Evolutionary conservation across 805 yeast genomes (phyloP).

Genomic region (Kuraishia floccosa): DNA sequence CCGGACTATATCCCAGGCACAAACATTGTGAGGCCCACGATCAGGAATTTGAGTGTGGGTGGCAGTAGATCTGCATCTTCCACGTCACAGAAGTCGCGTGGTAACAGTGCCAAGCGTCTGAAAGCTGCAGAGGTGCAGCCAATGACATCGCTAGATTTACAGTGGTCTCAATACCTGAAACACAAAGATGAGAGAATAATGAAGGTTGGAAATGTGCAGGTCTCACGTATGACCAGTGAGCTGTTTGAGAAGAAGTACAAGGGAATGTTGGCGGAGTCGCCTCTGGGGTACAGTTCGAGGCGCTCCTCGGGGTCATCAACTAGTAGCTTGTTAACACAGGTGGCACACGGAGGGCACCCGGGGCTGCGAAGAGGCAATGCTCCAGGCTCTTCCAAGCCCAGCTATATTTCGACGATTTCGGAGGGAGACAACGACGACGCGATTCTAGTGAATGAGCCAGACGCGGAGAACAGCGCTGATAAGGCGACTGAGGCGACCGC

Average conservation of each 20-base stretch:
- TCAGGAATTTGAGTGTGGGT: too few relatives aligned
- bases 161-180: conserved; percentile 44
- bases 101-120: too few relatives aligned
- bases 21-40: conserved; percentile 43
- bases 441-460: conserved; percentile 11
- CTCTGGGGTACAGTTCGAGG: conserved; percentile 36
- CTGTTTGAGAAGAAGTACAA: conserved; percentile 42
- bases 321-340: conserved; percentile 25
- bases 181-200: conserved; percentile 51
- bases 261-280: conserved; percentile 49
- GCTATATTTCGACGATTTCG: conserved; percentile 3
- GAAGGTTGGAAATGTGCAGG: conserved; percentile 42
- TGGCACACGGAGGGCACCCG: conserved; percentile 29
- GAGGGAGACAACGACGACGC: conserved; percentile 14
- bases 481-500: conserved; percentile 8
- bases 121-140: too few relatives aligned
- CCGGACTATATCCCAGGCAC: conserved; percentile 45
- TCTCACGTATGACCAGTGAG: conserved; percentile 31
- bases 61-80: too few relatives aligned
- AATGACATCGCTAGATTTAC: conserved; percentile 44
- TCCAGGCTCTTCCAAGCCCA: conserved; percentile 2
- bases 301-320: conserved; percentile 11
- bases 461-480: conserved; percentile 7
- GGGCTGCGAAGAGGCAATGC: conserved; percentile 24
- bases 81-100: too few relatives aligned